Conservation (phyloP, 1,284 basidiomycete genomes). For the Hortiboletus rubellus region DNA sequence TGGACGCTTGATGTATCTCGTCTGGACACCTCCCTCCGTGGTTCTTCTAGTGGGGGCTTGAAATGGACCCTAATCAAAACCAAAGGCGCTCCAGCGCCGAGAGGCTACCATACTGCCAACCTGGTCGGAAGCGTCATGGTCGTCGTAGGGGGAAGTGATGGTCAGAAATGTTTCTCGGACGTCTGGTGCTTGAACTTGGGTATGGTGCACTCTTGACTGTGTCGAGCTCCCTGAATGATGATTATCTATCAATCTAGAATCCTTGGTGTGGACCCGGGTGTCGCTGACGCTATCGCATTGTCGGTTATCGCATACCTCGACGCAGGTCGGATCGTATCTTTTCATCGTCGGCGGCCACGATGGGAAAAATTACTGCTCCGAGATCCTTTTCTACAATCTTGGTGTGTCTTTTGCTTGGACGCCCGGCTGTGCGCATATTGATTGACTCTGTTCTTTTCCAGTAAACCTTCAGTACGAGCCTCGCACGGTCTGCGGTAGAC, state of each 20-base stretch:
- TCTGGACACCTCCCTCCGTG: constrained; percentile 28
- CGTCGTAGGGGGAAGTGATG: constrained; percentile 79
- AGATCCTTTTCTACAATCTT: constrained; percentile 85
- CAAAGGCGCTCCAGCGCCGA: constrained; percentile 56
- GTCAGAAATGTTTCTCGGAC: constrained; percentile 79
- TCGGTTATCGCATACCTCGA: constrained; percentile 84
- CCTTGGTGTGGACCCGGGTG: constrained; percentile 68
- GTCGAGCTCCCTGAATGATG: background rate
- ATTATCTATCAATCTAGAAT: constrained; percentile 48
- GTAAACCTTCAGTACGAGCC: constrained; percentile 68
- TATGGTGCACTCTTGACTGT: constrained; percentile 37
- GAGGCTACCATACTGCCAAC: constrained; percentile 92
- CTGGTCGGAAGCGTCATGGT: constrained; percentile 84
- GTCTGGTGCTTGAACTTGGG: constrained; percentile 86
- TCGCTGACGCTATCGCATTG: constrained; percentile 57
- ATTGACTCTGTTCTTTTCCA: constrained; percentile 39
- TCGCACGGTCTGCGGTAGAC: constrained; percentile 61
- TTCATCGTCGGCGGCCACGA: constrained; percentile 91
- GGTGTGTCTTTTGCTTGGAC: constrained; percentile 46
- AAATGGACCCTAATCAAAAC: constrained; percentile 65
- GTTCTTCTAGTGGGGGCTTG: constrained; percentile 41
- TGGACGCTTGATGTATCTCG: constrained; percentile 79
- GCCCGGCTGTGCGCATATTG: background rate
- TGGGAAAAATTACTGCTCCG: constrained; percentile 73
- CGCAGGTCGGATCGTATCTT: constrained; percentile 91